Evolutionary conservation across 2,329 filamentous ascomycete species (phyloP), one percentile per base, ranked within the genome.

Genomic region (Erysiphe pulchra): DNA sequence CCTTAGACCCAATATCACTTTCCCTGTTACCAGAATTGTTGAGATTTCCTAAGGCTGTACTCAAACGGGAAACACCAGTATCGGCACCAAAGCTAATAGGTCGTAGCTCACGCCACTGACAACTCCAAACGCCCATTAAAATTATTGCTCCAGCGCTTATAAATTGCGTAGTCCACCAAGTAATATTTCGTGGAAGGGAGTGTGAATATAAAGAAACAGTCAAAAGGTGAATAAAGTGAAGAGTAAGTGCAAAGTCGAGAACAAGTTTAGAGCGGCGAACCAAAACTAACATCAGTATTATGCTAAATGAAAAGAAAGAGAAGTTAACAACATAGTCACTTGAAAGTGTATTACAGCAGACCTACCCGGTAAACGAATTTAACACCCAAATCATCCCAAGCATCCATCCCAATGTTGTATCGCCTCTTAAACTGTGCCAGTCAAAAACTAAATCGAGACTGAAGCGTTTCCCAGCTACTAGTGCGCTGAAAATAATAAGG

Each of bases 191-290:
- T 1, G 90, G 90, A 28, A 95, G 59, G 10, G 73, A 70, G 55
- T 75, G 75, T 2, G 81, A 78, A 62, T 92, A 93, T 32, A 93
- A 60, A 17, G 76, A 77, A 28, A 82, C 81, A 55, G 83, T 61
- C 55, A 90, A 51, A 45, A 93, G 71, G 59, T 93, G 82, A 38
- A 93, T 65, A 59, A 81, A 71, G 63, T 92, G 84, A 16, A 94
- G 71, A 2, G 87, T 93, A 20, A 94, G 66, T 31, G 84, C 82
- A 60, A 95, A 98, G 63, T 98, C 90, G 53, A 84, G 84, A 44
- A 95, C 81, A 49, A 95, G 79, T 61, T 95, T 95, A 42, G 80
- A 90, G 50, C 90, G 83, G 17, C 79, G 77, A 53, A 98, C 75
- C 47, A 95, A 67, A 46, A 87, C 63, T 44, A 93, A 74, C 47